A percentile compares a stretch with the other conserved stretches of the same genome.
Conservation (phyloP, 768 basidiomycete genomes). For the Dioszegia hungarica region DNA sequence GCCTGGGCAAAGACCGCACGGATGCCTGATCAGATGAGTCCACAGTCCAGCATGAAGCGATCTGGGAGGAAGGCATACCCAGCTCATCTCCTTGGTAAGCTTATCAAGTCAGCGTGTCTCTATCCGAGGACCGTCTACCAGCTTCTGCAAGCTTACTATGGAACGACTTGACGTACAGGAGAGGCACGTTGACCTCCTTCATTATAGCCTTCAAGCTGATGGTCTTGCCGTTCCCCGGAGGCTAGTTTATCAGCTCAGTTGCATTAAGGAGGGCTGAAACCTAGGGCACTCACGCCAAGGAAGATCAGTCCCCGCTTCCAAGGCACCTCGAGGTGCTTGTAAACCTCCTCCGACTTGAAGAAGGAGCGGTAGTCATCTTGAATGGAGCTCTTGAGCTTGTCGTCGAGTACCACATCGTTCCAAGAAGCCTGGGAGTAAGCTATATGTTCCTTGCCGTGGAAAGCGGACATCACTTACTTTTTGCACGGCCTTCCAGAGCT, state of each 20-base stretch:
- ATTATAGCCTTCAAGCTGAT: constrained; percentile 78
- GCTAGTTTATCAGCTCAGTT: constrained; percentile 18
- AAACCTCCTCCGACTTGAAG: constrained; percentile 67
- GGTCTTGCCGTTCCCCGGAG: constrained; percentile 62
- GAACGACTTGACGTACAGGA: constrained; percentile 80
- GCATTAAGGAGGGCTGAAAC: not conserved
- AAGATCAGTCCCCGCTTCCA: constrained; percentile 88
- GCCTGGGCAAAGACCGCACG: constrained; percentile 66
- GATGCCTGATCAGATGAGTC: too few relatives aligned
- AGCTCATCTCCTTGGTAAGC: constrained; percentile 17
- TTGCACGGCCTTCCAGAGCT: constrained; percentile 55
- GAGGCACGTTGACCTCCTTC: constrained; percentile 61
- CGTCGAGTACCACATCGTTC: constrained; percentile 40
- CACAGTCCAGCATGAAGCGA: too few relatives aligned
- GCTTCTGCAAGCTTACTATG: constrained; percentile 53
- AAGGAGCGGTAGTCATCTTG: constrained; percentile 75
- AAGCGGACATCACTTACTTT: too few relatives aligned
- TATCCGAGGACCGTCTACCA: too few relatives aligned
- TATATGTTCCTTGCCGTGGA: too few relatives aligned
- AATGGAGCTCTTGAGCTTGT: constrained; percentile 60
- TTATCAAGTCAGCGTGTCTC: not conserved
- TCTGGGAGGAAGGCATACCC: constrained; percentile 18
- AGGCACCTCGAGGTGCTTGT: constrained; percentile 69
- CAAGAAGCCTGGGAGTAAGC: too few relatives aligned
- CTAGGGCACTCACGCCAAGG: constrained; percentile 61